phyloP scores from a whole-genome alignment of 2,329 filamentous ascomycete genomes.

The Penicillium sclerotigenum region DNA sequence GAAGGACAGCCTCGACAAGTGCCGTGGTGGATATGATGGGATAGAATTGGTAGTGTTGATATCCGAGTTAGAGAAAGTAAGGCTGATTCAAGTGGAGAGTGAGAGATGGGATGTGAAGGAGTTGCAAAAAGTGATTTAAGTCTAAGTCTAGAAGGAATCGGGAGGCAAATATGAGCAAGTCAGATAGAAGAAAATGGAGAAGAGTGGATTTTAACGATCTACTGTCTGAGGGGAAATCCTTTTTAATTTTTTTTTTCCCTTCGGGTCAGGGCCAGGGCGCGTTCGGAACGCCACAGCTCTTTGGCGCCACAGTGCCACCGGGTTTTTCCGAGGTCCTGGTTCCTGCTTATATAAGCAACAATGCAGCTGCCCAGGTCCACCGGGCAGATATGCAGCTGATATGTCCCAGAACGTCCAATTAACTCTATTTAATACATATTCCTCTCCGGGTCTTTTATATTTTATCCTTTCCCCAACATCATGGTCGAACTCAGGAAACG shows the following conservation, averaged over 20 bases:
- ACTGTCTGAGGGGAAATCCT: conserved; percentile 2
- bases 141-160: conserved; percentile 3
- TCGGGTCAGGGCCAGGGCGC: conserved; percentile 7
- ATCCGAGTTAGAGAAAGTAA: neutral
- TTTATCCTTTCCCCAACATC: neutral
- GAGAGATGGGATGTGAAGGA: neutral
- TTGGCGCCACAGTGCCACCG: neutral
- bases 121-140: neutral
- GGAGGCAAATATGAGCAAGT: conserved; percentile 8
- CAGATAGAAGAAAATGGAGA: conserved; percentile 6
- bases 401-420: neutral
- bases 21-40: neutral
- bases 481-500: conserved; percentile 62
- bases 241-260: conserved; percentile 2
- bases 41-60: neutral
- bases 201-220: conserved; percentile 10
- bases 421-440: neutral
- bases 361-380: neutral
- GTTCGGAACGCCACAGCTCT: neutral
- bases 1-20: neutral
- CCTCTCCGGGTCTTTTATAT: neutral
- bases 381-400: neutral
- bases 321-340: neutral
- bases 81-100: neutral
- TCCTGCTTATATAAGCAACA: neutral